phyloP scores from a whole-genome alignment of 1,284 basidiomycete species.

The Schizopora paradoxa region DNA sequence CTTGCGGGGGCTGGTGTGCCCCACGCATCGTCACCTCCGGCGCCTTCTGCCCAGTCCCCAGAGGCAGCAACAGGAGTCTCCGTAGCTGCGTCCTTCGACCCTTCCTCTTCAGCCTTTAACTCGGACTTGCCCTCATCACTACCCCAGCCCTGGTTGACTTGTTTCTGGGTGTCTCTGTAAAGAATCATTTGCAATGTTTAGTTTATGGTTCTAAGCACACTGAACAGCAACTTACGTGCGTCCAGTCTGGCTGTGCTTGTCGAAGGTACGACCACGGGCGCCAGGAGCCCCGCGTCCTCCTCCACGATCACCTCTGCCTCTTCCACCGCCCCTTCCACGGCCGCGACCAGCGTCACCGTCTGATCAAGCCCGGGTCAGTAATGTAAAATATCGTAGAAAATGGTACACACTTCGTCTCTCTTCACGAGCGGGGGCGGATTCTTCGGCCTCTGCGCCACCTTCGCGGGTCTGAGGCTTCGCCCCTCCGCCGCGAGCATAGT shows the following conservation, averaged over 20 bases:
- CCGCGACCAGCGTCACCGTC: constrained; percentile 46
- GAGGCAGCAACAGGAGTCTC: constrained; percentile 23
- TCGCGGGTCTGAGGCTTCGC: constrained; percentile 28
- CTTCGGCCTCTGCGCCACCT: constrained; percentile 32
- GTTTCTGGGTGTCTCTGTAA: constrained; percentile 83
- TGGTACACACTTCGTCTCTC: constrained; percentile 12
- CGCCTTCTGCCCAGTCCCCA: constrained; percentile 22
- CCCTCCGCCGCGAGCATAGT: constrained; percentile 66
- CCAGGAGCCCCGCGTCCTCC: constrained; percentile 40
- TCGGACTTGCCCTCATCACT: constrained; percentile 79
- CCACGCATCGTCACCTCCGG: constrained; percentile 35
- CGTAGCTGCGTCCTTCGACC: constrained; percentile 37
- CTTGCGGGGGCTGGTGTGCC: constrained; percentile 31
- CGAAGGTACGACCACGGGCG: constrained; percentile 67
- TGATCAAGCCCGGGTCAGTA: not conserved
- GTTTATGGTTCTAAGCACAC: constrained; percentile 11
- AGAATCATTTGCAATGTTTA: constrained; percentile 14
- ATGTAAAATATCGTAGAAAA: not conserved
- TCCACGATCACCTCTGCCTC: constrained; percentile 38
- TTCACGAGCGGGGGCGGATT: constrained; percentile 23
- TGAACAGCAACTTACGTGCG: constrained; percentile 51
- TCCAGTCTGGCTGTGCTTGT: constrained; percentile 81
- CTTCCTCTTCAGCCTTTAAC: constrained; percentile 71
- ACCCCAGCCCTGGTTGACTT: constrained; percentile 88
- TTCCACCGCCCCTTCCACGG: constrained; percentile 37